Percentiles rank a stretch among this genome's conserved stretches.
Conservation (phyloP, 352 stramenopile species). For the Pythium periplocum region DNA sequence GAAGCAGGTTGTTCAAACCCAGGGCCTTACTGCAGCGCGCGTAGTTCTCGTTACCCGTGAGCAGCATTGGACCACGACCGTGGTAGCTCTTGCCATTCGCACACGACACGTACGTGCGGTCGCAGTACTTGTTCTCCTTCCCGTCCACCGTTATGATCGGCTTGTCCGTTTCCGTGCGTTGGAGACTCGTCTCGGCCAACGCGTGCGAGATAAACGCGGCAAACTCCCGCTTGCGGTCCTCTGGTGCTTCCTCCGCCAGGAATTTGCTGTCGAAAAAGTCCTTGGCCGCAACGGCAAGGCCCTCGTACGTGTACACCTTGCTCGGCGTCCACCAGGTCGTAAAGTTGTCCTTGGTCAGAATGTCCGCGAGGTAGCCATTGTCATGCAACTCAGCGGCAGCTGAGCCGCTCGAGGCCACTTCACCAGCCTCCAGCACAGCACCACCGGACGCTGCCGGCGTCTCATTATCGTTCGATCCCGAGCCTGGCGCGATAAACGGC, state of each 20-base stretch:
- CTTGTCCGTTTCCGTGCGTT: not conserved
- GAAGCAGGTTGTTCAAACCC: slow-evolving; percentile 2
- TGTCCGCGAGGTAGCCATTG: slow-evolving; percentile 3
- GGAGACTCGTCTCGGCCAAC: slow-evolving; percentile 2
- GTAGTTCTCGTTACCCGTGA: slow-evolving; percentile 16
- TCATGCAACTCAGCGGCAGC: slow-evolving; percentile 1
- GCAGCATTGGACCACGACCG: slow-evolving; percentile 12
- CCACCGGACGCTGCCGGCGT: not conserved
- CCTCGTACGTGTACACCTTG: slow-evolving; percentile 3
- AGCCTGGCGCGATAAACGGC: not conserved
- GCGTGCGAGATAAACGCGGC: slow-evolving; percentile 3
- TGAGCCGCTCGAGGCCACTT: slow-evolving; percentile 1
- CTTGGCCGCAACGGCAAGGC: slow-evolving; percentile 1
- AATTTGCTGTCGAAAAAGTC: slow-evolving; percentile 3
- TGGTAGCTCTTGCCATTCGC: slow-evolving; percentile 11
- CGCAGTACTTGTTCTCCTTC: slow-evolving; percentile 12
- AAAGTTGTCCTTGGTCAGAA: slow-evolving; percentile 3
- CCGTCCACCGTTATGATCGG: not conserved
- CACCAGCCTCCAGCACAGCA: not conserved
- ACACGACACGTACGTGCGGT: slow-evolving; percentile 5
- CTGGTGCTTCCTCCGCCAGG: slow-evolving; percentile 1
- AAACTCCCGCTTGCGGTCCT: slow-evolving; percentile 1
- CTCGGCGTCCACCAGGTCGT: slow-evolving; percentile 3
- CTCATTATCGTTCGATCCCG: not conserved
- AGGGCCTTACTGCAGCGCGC: slow-evolving; percentile 6